These are phyloP conservation scores for Pichia sp. DNA, from an alignment of 1,139 yeast genomes.

Conservation along the genomic window DNA sequence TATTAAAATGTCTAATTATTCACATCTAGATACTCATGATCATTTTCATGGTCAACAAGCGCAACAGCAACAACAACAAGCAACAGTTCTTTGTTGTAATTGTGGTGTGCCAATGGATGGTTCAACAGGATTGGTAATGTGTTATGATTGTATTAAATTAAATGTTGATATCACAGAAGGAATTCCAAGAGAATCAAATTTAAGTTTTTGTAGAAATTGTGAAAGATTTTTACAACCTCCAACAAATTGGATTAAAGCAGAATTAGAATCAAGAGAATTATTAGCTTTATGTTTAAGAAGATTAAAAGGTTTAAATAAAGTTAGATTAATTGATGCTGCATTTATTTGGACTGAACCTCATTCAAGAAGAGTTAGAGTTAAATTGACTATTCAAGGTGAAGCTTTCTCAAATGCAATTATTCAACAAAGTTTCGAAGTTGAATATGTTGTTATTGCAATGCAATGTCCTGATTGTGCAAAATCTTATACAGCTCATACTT, in stretches of 20 bases:
- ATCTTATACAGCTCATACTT: constrained; percentile 89
- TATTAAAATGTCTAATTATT: constrained; percentile 53
- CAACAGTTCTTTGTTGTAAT: constrained; percentile 94
- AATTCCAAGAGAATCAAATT: constrained; percentile 89
- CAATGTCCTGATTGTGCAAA: constrained; percentile 99
- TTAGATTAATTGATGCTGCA: constrained; percentile 86
- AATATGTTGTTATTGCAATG: constrained; percentile 88
- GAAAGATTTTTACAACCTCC: constrained; percentile 96
- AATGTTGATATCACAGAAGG: constrained; percentile 94
- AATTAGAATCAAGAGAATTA: constrained; percentile 86
- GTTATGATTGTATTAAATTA: constrained; percentile 93
- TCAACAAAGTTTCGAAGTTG: constrained; percentile 94
- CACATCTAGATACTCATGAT: constrained; percentile 35
- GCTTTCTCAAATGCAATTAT: constrained; percentile 88
- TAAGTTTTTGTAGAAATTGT: constrained; percentile 95
- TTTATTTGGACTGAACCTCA: constrained; percentile 99
- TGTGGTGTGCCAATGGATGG: constrained; percentile 99
- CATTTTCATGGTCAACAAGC: constrained; percentile 20
- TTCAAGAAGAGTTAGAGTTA: constrained; percentile 86
- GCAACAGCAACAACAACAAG: constrained; percentile 28
- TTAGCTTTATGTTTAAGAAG: constrained; percentile 85
- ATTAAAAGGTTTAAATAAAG: constrained; percentile 81
- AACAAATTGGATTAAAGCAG: constrained; percentile 85
- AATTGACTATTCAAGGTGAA: constrained; percentile 94
- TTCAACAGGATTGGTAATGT: constrained; percentile 88